Conservation (phyloP, 2,329 filamentous ascomycete species). For the Helicocarpus griseus region DNA sequence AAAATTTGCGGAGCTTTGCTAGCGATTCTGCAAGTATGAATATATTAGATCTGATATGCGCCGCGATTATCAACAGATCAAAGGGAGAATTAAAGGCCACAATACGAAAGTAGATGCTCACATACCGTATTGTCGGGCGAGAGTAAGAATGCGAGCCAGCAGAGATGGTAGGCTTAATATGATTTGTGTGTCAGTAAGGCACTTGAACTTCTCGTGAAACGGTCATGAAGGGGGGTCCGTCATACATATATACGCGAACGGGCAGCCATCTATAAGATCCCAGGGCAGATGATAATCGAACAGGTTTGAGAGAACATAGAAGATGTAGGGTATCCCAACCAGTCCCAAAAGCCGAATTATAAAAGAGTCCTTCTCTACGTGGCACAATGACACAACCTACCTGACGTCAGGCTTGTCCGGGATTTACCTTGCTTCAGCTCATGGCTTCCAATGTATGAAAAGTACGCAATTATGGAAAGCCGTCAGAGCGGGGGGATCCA, state of each 20-base stretch:
- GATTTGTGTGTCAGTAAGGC: background rate
- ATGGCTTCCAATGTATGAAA: no score
- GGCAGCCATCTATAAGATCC: background rate
- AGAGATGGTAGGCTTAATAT: background rate
- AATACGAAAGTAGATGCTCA: background rate
- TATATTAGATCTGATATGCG: background rate
- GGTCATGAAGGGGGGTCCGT: background rate
- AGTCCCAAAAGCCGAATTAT: no score
- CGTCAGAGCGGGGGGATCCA: no score
- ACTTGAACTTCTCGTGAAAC: background rate
- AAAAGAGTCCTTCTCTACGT: no score
- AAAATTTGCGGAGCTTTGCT: background rate
- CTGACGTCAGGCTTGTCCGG: no score
- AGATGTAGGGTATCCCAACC: no score
- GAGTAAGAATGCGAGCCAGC: background rate
- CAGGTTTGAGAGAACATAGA: background rate
- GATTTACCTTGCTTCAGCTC: no score
- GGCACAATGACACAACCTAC: no score
- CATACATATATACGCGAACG: background rate
- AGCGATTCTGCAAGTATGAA: background rate
- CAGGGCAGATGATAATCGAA: background rate
- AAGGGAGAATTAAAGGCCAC: background rate
- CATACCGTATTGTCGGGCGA: background rate
- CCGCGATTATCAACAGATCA: background rate
- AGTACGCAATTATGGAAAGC: no score